Evolutionary conservation across 2,329 filamentous ascomycete genomes (phyloP).

Genomic region (Xylariales sp.): DNA sequence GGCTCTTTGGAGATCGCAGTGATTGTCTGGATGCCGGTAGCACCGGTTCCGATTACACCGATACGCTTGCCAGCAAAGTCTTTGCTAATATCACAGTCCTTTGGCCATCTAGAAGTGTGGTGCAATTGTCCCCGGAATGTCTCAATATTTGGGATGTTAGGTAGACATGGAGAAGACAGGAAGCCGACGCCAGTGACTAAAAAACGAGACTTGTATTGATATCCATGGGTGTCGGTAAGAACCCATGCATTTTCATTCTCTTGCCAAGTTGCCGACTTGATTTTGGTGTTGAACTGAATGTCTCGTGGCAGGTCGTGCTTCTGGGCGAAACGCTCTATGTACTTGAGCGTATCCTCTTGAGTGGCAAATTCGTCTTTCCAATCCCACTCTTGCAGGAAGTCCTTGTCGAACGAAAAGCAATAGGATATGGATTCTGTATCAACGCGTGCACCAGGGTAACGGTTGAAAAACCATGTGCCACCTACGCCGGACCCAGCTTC

Average conservation of each 20-base stretch:
- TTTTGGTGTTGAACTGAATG: conserved; percentile 21
- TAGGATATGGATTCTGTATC: conserved; percentile 41
- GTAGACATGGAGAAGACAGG: conserved; percentile 3
- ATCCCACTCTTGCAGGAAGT: conserved; percentile 35
- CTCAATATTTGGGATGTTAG: conserved; percentile 11
- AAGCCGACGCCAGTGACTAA: conserved; percentile 8
- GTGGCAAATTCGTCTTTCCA: conserved; percentile 30
- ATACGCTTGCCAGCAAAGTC: conserved; percentile 19
- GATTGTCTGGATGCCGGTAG: conserved; percentile 27
- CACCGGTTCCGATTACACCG: conserved; percentile 26
- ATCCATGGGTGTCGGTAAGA: background rate
- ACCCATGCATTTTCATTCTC: conserved; percentile 2
- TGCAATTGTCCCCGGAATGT: conserved; percentile 12
- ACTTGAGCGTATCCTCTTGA: conserved; percentile 30
- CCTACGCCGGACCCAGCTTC: no score
- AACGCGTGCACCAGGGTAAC: conserved; percentile 29
- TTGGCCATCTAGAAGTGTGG: conserved; percentile 15
- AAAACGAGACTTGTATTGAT: background rate
- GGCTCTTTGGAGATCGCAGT: conserved; percentile 18
- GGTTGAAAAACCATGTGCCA: no score
- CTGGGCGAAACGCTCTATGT: conserved; percentile 31
- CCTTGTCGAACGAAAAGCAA: conserved; percentile 35
- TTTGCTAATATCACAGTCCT: conserved; percentile 5
- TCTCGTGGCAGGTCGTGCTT: conserved; percentile 29
- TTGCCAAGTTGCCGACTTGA: conserved; percentile 18